phyloP scores from a whole-genome alignment of 164 flowering plant genomes.

The Vitis cinerea region DNA sequence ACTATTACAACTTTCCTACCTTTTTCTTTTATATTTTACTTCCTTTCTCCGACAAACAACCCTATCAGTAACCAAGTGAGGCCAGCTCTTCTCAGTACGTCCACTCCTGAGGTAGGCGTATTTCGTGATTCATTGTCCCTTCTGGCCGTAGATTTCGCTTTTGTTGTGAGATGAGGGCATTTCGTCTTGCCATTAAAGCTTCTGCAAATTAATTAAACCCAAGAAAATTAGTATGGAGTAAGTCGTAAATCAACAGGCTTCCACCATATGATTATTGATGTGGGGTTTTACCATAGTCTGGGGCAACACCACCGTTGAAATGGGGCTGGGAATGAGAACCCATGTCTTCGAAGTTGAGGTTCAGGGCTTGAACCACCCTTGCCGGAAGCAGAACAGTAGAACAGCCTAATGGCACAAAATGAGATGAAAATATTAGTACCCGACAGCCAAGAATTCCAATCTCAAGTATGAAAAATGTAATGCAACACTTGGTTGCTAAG shows the following conservation, averaged over 20 bases:
- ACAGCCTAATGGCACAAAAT: slow-evolving; percentile 19
- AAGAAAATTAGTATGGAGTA: neutral
- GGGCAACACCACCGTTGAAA: slow-evolving; percentile 8
- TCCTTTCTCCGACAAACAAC: neutral
- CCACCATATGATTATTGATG: too few relatives aligned
- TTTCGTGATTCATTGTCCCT: slow-evolving; percentile 17
- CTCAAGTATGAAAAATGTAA: neutral
- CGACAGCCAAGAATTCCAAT: neutral
- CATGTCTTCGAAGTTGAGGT: slow-evolving; percentile 25
- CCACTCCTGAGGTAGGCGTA: slow-evolving; percentile 49
- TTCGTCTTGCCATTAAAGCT: slow-evolving; percentile 25
- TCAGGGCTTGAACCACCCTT: slow-evolving; percentile 35
- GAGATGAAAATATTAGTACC: neutral
- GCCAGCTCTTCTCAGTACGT: slow-evolving; percentile 29
- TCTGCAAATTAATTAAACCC: slow-evolving; percentile 21
- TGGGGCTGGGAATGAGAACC: slow-evolving; percentile 15
- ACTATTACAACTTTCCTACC: neutral
- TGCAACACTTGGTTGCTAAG: neutral
- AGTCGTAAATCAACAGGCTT: neutral
- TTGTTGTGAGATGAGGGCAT: slow-evolving; percentile 26
- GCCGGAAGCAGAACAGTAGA: slow-evolving; percentile 32
- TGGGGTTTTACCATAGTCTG: slow-evolving; percentile 23
- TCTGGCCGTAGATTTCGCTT: slow-evolving; percentile 15
- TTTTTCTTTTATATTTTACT: neutral
- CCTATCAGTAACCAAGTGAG: neutral